Percentiles rank a stretch among this genome's conserved stretches.
These are phyloP conservation scores for Fusarium zealandicum DNA, from an alignment of 2,329 filamentous ascomycete genomes.

Conservation along the genomic window DNA sequence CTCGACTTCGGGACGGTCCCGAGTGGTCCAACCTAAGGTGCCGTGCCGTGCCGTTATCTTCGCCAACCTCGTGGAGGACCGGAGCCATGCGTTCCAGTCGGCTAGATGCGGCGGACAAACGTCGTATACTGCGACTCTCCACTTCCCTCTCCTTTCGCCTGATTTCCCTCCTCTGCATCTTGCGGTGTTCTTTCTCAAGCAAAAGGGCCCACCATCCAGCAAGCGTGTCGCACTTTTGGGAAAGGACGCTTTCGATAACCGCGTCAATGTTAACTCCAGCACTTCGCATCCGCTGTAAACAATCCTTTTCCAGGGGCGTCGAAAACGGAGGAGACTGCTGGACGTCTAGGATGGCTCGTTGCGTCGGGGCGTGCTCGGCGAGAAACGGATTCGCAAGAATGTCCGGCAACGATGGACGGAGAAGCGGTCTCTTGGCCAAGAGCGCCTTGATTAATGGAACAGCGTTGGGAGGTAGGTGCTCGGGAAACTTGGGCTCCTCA, in stretches of 20 bases:
- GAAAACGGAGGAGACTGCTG: conserved; percentile 83
- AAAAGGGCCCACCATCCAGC: conserved; percentile 96
- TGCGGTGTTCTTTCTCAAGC: conserved; percentile 92
- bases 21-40: conserved; percentile 53
- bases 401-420: conserved; percentile 82
- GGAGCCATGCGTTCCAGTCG: conserved; percentile 83
- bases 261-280: conserved; percentile 93
- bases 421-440: conserved; percentile 88
- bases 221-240: conserved; percentile 87
- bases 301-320: conserved; percentile 87
- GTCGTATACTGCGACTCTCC: conserved; percentile 79
- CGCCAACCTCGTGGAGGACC: conserved; percentile 78
- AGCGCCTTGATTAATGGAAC: conserved; percentile 77
- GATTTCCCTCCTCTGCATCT: conserved; percentile 78
- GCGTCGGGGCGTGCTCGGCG: conserved; percentile 82
- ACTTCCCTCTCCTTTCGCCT: conserved; percentile 86
- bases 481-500: conserved; percentile 85
- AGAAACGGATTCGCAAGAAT: conserved; percentile 90
- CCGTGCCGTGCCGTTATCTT: conserved; percentile 68
- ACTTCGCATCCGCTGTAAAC: conserved; percentile 88
- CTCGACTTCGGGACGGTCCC: conserved; percentile 68
- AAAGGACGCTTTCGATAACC: conserved; percentile 91
- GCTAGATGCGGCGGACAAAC: conserved; percentile 88
- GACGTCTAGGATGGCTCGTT: conserved; percentile 87
- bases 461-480: conserved; percentile 79